Conservation (phyloP, 2,329 filamentous ascomycete species). For the Aureobasidium uvarum region DNA sequence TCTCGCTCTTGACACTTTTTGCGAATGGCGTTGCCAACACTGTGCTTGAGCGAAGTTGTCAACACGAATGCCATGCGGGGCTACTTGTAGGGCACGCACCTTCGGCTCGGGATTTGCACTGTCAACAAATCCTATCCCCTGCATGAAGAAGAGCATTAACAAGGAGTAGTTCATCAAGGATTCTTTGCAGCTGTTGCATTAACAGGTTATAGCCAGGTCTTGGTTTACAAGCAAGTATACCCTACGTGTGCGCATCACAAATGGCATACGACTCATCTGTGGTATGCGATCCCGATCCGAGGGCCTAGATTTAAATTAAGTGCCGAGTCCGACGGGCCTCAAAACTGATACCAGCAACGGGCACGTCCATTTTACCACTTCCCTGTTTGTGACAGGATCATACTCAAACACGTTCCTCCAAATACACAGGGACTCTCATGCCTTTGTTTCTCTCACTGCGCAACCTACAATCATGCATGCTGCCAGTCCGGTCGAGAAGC, state of each 20-base stretch:
- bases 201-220: background rate
- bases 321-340: background rate
- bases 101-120: background rate
- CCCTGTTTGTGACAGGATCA: background rate
- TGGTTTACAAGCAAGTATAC: background rate
- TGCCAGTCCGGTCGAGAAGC: background rate
- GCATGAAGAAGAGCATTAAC: background rate
- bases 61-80: background rate
- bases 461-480: background rate
- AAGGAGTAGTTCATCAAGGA: background rate
- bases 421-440: background rate
- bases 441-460: background rate
- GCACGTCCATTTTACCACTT: background rate
- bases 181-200: background rate
- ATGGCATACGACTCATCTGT: background rate
- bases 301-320: background rate
- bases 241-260: background rate
- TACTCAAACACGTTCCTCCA: background rate
- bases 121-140: background rate
- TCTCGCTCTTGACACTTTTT: background rate
- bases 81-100: background rate
- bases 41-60: background rate
- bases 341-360: background rate
- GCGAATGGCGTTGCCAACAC: background rate
- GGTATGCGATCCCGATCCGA: background rate